Percentiles rank a stretch among this genome's conserved stretches.
These are phyloP conservation scores for Solanum etuberosum DNA, from an alignment of 257 asterid genomes.

Conservation along the genomic window DNA sequence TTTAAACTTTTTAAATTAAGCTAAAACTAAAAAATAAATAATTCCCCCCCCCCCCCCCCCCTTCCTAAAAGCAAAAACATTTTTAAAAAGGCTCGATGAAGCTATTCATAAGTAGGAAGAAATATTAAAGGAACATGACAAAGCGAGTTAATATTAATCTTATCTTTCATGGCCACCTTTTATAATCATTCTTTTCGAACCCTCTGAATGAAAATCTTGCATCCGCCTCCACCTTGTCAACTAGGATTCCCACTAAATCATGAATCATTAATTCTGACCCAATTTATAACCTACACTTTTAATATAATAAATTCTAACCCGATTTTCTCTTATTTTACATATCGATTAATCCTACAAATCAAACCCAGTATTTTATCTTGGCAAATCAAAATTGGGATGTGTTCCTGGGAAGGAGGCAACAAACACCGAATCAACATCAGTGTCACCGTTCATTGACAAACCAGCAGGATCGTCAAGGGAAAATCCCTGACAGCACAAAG, in stretches of 20 bases:
- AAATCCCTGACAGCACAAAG: constrained; percentile 45
- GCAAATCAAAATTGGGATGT: constrained; percentile 64
- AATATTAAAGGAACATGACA: background rate
- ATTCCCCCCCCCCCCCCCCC: too few relatives aligned
- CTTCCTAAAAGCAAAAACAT: background rate
- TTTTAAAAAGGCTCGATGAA: background rate
- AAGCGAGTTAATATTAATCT: too few relatives aligned
- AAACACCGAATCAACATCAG: constrained; percentile 71
- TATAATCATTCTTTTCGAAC: background rate
- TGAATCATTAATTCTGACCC: background rate
- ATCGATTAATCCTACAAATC: background rate
- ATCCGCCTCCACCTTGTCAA: background rate
- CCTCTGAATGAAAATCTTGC: background rate
- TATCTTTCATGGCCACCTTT: background rate
- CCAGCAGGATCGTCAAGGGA: constrained; percentile 91
- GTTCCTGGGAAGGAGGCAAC: constrained; percentile 84
- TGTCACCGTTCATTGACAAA: constrained; percentile 75
- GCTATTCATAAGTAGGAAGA: background rate
- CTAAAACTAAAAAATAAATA: background rate
- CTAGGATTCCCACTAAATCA: too few relatives aligned
- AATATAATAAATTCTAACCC: too few relatives aligned
- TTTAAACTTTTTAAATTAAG: background rate
- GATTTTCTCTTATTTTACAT: background rate
- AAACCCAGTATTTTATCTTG: background rate
- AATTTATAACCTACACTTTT: background rate